Conservation (phyloP, 495 filamentous ascomycete species). For the Annulohypoxylon nitens region DNA sequence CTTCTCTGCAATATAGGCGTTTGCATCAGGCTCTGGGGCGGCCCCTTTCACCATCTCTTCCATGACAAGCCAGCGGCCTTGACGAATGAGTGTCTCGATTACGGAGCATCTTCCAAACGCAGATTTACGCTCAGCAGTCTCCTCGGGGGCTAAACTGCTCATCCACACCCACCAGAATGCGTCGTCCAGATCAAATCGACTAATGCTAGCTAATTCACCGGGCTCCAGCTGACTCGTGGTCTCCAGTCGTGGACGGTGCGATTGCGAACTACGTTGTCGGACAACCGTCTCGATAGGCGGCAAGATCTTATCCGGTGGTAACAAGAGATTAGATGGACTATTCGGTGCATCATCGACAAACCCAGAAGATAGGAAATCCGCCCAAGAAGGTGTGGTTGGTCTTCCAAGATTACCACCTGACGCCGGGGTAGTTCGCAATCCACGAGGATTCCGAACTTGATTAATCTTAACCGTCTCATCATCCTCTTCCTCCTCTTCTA, state of each 20-base stretch:
- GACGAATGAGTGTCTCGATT: constrained; percentile 84
- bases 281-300: constrained; percentile 81
- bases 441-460: constrained; percentile 51
- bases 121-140: constrained; percentile 84
- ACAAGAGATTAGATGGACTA: constrained; percentile 69
- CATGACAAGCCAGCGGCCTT: constrained; percentile 90
- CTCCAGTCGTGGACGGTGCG: constrained; percentile 78
- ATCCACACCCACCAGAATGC: constrained; percentile 99
- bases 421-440: constrained; percentile 71
- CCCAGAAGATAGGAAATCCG: constrained; percentile 94
- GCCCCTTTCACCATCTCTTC: constrained; percentile 98
- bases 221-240: constrained; percentile 79
- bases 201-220: constrained; percentile 93
- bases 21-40: constrained; percentile 83
- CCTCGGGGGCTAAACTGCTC: constrained; percentile 92
- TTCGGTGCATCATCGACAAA: constrained; percentile 79
- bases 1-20: constrained; percentile 93
- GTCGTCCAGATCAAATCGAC: constrained; percentile 87
- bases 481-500: constrained; percentile 77
- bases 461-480: constrained; percentile 63
- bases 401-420: constrained; percentile 75
- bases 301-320: constrained; percentile 91
- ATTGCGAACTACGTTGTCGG: constrained; percentile 87
- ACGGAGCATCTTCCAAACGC: constrained; percentile 95
- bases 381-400: constrained; percentile 97